Evolutionary conservation across 2,329 filamentous ascomycete genomes (phyloP).

Genomic region (Phaeosphaeria sp.): DNA sequence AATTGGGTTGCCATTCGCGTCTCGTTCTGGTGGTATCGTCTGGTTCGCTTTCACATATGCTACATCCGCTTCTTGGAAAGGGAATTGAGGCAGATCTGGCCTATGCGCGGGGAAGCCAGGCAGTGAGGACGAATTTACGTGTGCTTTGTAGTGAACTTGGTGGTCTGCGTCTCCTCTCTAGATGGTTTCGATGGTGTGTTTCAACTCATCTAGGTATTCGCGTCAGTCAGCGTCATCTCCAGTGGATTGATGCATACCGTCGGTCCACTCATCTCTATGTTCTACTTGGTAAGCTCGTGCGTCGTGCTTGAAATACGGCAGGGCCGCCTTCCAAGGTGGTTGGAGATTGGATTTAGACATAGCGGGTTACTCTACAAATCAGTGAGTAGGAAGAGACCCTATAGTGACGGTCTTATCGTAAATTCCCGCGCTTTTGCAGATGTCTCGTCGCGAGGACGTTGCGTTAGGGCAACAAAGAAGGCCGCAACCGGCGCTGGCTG

Average conservation of each 20-base stretch:
- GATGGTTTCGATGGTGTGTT: background rate
- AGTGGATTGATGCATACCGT: background rate
- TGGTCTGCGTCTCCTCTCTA: background rate
- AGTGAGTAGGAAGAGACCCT: too few species aligned
- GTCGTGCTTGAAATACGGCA: background rate
- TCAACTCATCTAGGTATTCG: background rate
- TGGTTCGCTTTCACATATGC: background rate
- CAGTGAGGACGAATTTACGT: background rate
- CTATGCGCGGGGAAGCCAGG: background rate
- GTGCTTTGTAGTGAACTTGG: background rate
- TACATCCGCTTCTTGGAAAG: background rate
- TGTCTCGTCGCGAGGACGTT: background rate
- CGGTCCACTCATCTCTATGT: background rate
- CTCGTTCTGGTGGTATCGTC: background rate
- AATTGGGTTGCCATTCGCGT: background rate
- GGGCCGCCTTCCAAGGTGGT: background rate
- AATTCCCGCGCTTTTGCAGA: background rate
- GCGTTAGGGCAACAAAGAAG: background rate
- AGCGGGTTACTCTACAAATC: too few species aligned
- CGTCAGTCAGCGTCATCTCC: background rate
- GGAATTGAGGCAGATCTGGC: background rate
- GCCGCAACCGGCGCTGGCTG: background rate
- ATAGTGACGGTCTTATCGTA: too few species aligned
- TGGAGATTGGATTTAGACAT: too few species aligned
- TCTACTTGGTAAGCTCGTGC: background rate